These are phyloP conservation scores for Sclerotinia glacialis DNA, from an alignment of 2,329 filamentous ascomycete genomes.

Conservation along the genomic window DNA sequence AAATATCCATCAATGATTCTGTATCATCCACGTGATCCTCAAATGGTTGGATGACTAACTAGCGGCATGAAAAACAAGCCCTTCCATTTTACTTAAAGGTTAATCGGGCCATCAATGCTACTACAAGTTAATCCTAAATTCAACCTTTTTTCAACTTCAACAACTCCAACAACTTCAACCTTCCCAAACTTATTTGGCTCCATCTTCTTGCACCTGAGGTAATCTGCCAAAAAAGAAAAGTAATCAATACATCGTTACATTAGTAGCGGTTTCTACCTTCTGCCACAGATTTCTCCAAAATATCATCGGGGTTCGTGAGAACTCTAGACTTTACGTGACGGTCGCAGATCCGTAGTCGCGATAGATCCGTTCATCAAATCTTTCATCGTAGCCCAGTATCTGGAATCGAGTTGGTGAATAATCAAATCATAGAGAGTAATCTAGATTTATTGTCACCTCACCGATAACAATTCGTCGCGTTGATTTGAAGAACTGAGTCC, in stretches of 20 bases:
- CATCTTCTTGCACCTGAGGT: conserved; percentile 14
- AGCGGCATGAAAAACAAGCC: neutral
- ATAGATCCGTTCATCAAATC: conserved; percentile 22
- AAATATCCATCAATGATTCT: neutral
- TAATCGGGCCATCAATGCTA: conserved; percentile 8
- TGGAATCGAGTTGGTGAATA: conserved; percentile 21
- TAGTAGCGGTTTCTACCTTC: conserved; percentile 13
- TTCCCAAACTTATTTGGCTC: neutral
- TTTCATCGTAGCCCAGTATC: conserved; percentile 24
- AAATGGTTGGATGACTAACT: conserved; percentile 3
- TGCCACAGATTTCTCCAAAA: conserved; percentile 11
- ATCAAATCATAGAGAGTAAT: conserved; percentile 23
- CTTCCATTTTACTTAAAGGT: neutral
- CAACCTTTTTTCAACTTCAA: conserved; percentile 10
- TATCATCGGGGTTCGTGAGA: conserved; percentile 2
- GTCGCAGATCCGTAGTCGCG: conserved; percentile 23
- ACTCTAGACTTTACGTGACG: conserved; percentile 20
- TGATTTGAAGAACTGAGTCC: conserved; percentile 20
- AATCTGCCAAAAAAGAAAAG: conserved; percentile 12
- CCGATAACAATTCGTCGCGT: conserved; percentile 17
- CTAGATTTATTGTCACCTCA: conserved; percentile 22
- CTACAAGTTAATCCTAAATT: neutral
- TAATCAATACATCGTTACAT: conserved; percentile 15
- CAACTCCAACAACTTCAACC: neutral
- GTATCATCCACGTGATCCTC: neutral